Evolutionary conservation across 345 rosid genomes (phyloP), one percentile per base, ranked within the genome.

Genomic region (Hibiscus tridactylites): DNA sequence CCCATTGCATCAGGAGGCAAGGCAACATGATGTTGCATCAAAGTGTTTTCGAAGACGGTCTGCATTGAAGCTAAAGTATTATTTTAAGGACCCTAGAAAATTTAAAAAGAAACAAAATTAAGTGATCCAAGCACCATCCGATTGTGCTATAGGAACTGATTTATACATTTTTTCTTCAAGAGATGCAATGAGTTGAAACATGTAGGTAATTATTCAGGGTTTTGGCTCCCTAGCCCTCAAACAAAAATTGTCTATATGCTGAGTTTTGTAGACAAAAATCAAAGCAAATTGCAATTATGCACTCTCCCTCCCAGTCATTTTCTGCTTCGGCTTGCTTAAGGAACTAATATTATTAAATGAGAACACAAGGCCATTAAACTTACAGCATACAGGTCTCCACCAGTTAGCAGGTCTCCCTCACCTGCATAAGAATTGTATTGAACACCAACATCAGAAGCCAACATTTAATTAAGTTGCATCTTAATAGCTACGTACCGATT

Each of bases 1-100:
- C 99, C 99, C 99, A 96, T 92, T 50, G 95, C 84, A 84, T 91
- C 97, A 69, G 99, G 98, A 71, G 98, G 98, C 71, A 92, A 91
- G 1, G 86, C 96, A 77, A 96, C 87, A 76, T 82, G 92, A 75
- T 96, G 99, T 59, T 86, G 80, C 97, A 96, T 92, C 64, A 96
- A 79, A 77, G 85, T 96, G 87, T 92, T 96, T 85, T 96, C 99
- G 29, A 86, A 91, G 79, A 96, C 99, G 29, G 86, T 86, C 99
- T 96, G 91, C 85, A 80, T 44, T 46, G n/a, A 49, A 12, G 5
- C 54, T 12, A 49, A 49, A 49, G 4, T 49, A 49, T 49, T 16
- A 15, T 10, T 47, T 16, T 49, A 49, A 49, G 12, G 54, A 49
- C 16, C n/a, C 12, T 49, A 49, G 16, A 26, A 49, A 13, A 49